Evolutionary conservation across 2,329 filamentous ascomycete genomes (phyloP).

Genomic region (Madurella fahalii): DNA sequence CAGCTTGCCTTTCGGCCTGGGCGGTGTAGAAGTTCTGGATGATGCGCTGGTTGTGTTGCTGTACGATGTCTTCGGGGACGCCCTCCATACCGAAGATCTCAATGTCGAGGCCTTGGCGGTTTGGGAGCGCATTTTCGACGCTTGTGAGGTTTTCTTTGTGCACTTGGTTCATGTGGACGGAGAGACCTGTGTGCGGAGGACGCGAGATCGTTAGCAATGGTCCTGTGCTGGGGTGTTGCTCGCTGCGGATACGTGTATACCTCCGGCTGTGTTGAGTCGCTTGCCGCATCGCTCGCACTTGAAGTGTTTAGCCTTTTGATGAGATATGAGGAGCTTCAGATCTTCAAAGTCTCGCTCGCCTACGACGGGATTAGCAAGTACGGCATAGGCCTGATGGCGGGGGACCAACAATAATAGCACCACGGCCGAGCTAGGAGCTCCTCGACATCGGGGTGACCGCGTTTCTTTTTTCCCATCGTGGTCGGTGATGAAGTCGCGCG

Average conservation of each 20-base stretch:
- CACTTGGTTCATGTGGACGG: conserved; percentile 96
- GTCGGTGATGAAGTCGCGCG: conserved; percentile 1
- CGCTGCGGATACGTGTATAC: conserved; percentile 44
- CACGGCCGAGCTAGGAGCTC: conserved; percentile 83
- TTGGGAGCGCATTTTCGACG: conserved; percentile 89
- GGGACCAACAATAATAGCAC: conserved; percentile 86
- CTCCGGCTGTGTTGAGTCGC: conserved; percentile 89
- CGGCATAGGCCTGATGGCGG: neutral
- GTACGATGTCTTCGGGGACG: conserved; percentile 78
- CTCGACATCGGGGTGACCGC: conserved; percentile 78
- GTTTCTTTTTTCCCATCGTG: conserved; percentile 85
- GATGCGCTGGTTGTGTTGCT: conserved; percentile 82
- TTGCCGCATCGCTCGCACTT: conserved; percentile 90
- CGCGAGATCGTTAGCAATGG: conserved; percentile 9
- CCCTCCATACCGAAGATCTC: conserved; percentile 99
- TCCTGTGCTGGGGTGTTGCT: neutral
- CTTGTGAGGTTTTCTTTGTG: conserved; percentile 87
- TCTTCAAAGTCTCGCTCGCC: conserved; percentile 97
- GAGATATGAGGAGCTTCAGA: conserved; percentile 89
- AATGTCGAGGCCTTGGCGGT: conserved; percentile 78
- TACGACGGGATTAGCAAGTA: conserved; percentile 29
- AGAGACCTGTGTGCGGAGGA: conserved; percentile 55
- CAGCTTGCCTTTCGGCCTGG: conserved; percentile 74
- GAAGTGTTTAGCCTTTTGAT: conserved; percentile 99
- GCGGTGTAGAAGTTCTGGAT: conserved; percentile 80